Base-by-base conservation (phyloP, 2,329 filamentous ascomycete species). In the Calonectria henricotiae region DNA sequence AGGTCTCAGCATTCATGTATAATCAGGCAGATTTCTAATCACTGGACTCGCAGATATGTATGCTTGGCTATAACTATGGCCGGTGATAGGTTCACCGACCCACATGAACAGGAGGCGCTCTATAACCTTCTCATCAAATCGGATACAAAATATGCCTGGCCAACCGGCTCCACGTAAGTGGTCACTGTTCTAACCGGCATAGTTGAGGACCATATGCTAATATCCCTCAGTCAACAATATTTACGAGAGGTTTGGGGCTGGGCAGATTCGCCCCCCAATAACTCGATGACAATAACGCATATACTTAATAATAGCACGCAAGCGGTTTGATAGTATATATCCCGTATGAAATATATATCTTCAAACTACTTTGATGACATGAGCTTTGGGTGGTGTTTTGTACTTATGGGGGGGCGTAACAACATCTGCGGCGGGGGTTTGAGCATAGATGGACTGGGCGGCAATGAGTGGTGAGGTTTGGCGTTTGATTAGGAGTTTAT, bases 71-170 rank as follows among this genome's bases (percentile, higher is more conserved):
- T 80, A 1, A 75, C 77, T 0, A 78, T 79, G 78, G 79, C 76
- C 3, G 83, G 83, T 7, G 84, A 85, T 65, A 79, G 82, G 25
- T 85, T 85, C 62, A 78, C 75, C 2, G 77, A 80, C 7, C 72
- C 75, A 6, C 73, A 71, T 13, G 83, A 84, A 64, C 83, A 85
- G 51, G 78, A 83, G 54, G 82, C 81, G 9, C 69, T 85, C 8
- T 75, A 83, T 7, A 74, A 77, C 3, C 75, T 85, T 7, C 73
- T 85, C 37, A 69, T 76, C 12, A 80, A 77, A 27, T 82, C 80
- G 11, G 78, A 80, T 25, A 72, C 64, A 5, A 71, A 77, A 20
- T 73, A 78, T 7, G 78, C 74, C 1, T 80, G 78, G 77, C 77
- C 78, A 1, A 80, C 77, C 20, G 73, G 76, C 55, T 73, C 77